Evolutionary conservation across 352 stramenopile species (phyloP).

Genomic region (Globisporangium rhizosaccharum): DNA sequence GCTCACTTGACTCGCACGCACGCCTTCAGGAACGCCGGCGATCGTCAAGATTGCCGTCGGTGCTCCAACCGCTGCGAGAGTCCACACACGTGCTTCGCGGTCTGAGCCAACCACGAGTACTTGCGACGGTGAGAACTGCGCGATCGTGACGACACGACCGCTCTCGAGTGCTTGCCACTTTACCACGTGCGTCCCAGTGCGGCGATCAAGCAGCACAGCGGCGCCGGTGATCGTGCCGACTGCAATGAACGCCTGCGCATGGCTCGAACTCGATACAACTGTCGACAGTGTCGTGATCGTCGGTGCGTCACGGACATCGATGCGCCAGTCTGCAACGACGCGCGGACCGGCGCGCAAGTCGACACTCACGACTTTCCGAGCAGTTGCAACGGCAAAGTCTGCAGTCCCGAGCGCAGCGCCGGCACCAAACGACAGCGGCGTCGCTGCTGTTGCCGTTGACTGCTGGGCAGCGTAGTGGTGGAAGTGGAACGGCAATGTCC

Average conservation of each 20-base stretch:
- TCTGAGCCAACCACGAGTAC: conserved; percentile 59
- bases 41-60: conserved; percentile 43
- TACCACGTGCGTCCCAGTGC: conserved; percentile 36
- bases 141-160: conserved; percentile 35
- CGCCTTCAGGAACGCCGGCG: conserved; percentile 44
- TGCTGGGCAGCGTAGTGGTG: background rate
- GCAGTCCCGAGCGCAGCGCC: conserved; percentile 15
- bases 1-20: conserved; percentile 39
- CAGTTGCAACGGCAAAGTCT: conserved; percentile 49
- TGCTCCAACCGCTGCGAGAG: conserved; percentile 17
- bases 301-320: conserved; percentile 32
- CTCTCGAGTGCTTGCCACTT: conserved; percentile 57
- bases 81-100: conserved; percentile 65
- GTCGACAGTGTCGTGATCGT: conserved; percentile 35
- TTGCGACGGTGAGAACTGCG: conserved; percentile 49
- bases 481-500: conserved; percentile 13
- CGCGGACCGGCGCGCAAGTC: conserved; percentile 38
- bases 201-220: conserved; percentile 46
- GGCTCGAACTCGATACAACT: conserved; percentile 18
- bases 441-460: too few species aligned
- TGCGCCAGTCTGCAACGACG: conserved; percentile 61
- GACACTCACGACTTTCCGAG: conserved; percentile 37
- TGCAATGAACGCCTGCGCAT: conserved; percentile 25
- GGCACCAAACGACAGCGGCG: background rate
- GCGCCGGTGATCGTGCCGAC: conserved; percentile 34